Conservation (phyloP, 169 alveolate genomes). For the Eimeria acervulina region DNA sequence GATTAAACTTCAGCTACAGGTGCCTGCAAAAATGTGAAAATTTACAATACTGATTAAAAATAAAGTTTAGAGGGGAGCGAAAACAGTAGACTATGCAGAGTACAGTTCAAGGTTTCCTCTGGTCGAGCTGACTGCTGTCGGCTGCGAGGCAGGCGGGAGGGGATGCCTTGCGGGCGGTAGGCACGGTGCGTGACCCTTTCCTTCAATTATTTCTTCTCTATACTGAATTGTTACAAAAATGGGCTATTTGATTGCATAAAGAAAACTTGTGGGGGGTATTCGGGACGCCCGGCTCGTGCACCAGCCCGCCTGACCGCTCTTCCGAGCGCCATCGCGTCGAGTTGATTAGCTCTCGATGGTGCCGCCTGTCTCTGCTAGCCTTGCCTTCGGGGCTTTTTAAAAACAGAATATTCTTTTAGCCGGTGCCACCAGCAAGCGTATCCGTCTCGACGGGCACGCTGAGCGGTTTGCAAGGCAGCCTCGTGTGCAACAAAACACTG, state of each 20-base stretch:
- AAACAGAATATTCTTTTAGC: background rate
- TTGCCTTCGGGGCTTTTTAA: background rate
- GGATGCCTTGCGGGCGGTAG: background rate
- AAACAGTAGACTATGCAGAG: background rate
- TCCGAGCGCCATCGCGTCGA: background rate
- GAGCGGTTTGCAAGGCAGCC: background rate
- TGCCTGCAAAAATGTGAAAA: background rate
- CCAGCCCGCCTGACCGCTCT: background rate
- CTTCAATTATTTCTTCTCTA: background rate
- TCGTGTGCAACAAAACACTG: background rate
- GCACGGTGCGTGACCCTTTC: background rate
- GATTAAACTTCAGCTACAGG: background rate
- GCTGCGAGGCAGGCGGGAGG: conserved; percentile 37
- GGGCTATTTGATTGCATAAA: background rate
- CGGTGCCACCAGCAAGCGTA: background rate
- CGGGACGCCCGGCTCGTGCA: background rate
- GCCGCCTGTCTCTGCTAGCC: background rate
- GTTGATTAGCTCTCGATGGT: background rate
- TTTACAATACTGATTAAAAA: too few species aligned
- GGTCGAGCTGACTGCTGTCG: conserved; percentile 39
- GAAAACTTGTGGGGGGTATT: conserved; percentile 1
- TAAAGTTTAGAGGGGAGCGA: background rate
- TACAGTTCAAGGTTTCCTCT: background rate
- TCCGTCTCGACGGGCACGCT: background rate
- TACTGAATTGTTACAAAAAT: background rate